phyloP scores from a whole-genome alignment of 2,329 filamentous ascomycete genomes.

The Alternaria incomplexa region DNA sequence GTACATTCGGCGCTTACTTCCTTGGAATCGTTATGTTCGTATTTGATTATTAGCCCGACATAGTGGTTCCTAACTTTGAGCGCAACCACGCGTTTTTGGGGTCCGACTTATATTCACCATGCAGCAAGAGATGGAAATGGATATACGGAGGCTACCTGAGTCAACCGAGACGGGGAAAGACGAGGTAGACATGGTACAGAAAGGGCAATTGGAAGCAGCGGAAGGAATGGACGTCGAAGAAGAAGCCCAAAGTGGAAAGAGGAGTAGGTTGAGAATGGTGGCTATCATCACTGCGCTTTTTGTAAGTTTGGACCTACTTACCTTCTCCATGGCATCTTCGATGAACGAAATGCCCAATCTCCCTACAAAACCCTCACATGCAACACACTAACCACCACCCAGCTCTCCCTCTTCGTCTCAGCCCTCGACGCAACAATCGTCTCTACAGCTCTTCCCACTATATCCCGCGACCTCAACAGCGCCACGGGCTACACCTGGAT shows the following conservation, averaged over 20 bases:
- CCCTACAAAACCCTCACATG: background rate
- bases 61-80: background rate
- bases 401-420: slow-evolving; percentile 51
- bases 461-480: slow-evolving; percentile 68
- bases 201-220: background rate
- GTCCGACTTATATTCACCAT: background rate
- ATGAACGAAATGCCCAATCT: background rate
- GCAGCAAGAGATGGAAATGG: background rate
- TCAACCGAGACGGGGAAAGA: background rate
- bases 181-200: background rate
- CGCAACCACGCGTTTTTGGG: background rate
- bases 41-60: background rate
- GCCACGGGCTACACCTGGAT: slow-evolving; percentile 79
- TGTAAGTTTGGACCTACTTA: slow-evolving; percentile 24
- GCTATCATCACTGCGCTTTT: slow-evolving; percentile 43
- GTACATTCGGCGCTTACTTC: background rate
- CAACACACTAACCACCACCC: background rate
- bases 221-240: slow-evolving; percentile 4
- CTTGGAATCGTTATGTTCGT: background rate
- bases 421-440: slow-evolving; percentile 63
- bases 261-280: slow-evolving; percentile 33
- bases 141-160: background rate
- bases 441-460: slow-evolving; percentile 70
- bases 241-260: slow-evolving; percentile 13
- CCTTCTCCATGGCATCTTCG: background rate